Evolutionary conservation across 169 alveolate genomes (phyloP), one percentile per base, ranked within the genome.

Genomic region (Plasmodium ovale): DNA sequence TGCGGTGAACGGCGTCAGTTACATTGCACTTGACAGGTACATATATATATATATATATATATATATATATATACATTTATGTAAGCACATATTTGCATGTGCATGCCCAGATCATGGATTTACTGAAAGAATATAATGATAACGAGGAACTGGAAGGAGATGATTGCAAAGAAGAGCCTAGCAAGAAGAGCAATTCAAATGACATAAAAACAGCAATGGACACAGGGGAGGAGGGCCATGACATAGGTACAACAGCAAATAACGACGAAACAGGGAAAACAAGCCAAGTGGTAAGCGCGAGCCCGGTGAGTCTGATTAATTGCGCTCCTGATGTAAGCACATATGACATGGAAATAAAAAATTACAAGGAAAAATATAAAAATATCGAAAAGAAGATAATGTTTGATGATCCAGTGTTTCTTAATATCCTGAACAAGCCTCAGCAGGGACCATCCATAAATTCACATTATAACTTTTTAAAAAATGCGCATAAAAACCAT

Each of bases 291-390:
- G 6, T 62, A 77, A 54, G 39, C 62, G 37, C 33, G 7, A 31
- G 39, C 42, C 67, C 77, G 10, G 54, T 60, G 93, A 58, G 77
- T 88, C 12, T 90, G 88, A 70, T 94, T 82, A 42, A 94, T 87
- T 49, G 95, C 92, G 87, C 96, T 82, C 88, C 96, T 62, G 72
- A 92, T 91, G 92, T 94, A 91, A 42, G 92, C 72, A 93, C 87
- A 25, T 67, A 39, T 53, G 91, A 85, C 68, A 14, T 85, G 68
- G 91, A 85, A 85, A 68, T 85, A 85, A 85, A 85, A 69, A 68
- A 70, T 69, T 85, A 85, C 53, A 85, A 70, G 69, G 91, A 85
- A 58, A 67, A 85, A 71, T 85, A 54, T 59, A 35, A 85, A 59
- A 85, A 85, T 68, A 85, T 85, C 6, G 91, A 58, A 85, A 85